Evolutionary conservation across 2,329 filamentous ascomycete genomes (phyloP).

Genomic region (Rhexocercosporidium sp.): DNA sequence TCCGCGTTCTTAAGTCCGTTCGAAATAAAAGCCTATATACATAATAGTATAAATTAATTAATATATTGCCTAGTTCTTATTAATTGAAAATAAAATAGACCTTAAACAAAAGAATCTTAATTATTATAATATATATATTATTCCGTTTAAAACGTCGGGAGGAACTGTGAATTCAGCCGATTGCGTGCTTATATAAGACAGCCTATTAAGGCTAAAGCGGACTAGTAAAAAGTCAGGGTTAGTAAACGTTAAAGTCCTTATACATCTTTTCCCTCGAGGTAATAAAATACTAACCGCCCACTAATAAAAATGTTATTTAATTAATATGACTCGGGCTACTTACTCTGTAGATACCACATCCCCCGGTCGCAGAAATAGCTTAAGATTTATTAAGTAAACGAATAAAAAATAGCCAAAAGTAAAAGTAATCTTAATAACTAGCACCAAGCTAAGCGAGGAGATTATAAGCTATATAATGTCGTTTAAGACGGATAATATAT

Average conservation of each 20-base stretch:
- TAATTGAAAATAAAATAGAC: background rate
- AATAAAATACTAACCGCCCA: background rate
- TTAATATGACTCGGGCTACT: background rate
- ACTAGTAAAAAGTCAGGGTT: background rate
- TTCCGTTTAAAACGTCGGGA: background rate
- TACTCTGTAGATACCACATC: background rate
- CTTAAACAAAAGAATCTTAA: background rate
- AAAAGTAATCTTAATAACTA: background rate
- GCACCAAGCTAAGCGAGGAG: background rate
- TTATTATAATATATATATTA: background rate
- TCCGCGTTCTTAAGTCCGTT: background rate
- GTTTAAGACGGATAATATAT: background rate
- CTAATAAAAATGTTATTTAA: background rate
- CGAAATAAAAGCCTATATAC: background rate
- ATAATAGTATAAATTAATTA: background rate
- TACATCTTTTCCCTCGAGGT: background rate
- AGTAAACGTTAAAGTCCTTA: background rate
- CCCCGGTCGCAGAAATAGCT: background rate
- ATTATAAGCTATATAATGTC: background rate
- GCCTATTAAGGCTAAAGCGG: background rate
- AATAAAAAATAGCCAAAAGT: background rate
- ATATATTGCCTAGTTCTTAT: background rate
- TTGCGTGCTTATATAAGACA: background rate
- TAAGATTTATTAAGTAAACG: background rate
- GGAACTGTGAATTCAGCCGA: background rate